A percentile compares a stretch with the other conserved stretches of the same genome.
Evolutionary conservation across 2,329 filamentous ascomycete species (phyloP).

Genomic region (Scedosporium minutisporum): DNA sequence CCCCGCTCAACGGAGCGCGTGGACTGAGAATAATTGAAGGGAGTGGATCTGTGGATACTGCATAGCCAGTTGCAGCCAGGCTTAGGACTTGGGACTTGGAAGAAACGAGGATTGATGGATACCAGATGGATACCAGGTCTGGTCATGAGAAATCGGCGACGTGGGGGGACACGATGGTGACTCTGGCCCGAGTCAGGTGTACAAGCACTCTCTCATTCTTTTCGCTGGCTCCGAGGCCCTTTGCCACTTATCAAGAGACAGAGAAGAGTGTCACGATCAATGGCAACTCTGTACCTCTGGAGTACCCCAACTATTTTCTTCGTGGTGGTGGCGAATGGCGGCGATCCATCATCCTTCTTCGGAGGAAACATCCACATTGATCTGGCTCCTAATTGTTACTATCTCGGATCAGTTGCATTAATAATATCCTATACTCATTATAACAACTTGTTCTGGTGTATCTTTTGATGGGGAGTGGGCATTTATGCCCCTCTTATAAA

Average conservation of each 20-base stretch:
- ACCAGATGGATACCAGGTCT: not conserved
- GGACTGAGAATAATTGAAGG: not conserved
- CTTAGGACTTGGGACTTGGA: not conserved
- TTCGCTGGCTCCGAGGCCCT: not conserved
- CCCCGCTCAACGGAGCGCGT: not conserved
- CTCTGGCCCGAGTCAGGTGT: not conserved
- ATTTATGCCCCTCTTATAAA: too few relatives aligned
- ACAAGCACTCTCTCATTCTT: not conserved
- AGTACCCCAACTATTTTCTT: too few relatives aligned
- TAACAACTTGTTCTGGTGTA: not conserved
- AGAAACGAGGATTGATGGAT: not conserved
- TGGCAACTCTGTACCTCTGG: not conserved
- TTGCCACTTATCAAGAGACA: not conserved
- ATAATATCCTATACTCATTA: not conserved
- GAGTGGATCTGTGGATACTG: not conserved
- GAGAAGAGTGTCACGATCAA: not conserved
- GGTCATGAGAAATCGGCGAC: not conserved
- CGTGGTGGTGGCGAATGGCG: too few relatives aligned
- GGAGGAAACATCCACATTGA: too few relatives aligned
- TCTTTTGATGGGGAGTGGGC: too few relatives aligned
- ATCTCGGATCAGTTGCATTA: not conserved
- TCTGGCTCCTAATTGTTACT: too few relatives aligned
- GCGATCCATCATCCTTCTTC: too few relatives aligned
- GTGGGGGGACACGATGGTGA: too few relatives aligned
- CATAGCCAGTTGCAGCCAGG: not conserved